Evolutionary conservation across 345 rosid genomes (phyloP).

Genomic region (rapeseed (Brassica napus)): DNA sequence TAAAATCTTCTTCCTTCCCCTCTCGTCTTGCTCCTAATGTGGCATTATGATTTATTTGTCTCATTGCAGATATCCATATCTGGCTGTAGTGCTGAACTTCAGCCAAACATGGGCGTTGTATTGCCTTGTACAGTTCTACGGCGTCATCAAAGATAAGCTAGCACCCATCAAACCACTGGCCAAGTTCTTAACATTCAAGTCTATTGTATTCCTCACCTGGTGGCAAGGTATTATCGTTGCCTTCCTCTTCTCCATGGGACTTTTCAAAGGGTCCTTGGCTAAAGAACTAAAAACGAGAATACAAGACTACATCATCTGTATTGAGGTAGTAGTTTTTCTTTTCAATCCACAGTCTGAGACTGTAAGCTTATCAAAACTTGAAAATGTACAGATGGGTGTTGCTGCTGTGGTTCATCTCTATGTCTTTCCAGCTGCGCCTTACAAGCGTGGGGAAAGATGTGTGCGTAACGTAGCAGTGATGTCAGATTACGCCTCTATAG

Average conservation of each 20-base stretch:
- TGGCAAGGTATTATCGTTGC: slow-evolving; percentile 98
- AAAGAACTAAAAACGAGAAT: slow-evolving; percentile 86
- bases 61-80: slow-evolving; percentile 83
- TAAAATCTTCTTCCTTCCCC: slow-evolving; percentile 27
- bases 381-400: slow-evolving; percentile 74
- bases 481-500: slow-evolving; percentile 90
- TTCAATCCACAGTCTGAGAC: background rate
- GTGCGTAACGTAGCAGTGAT: slow-evolving; percentile 97
- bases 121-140: slow-evolving; percentile 95
- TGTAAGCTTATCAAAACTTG: background rate
- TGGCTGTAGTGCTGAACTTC: slow-evolving; percentile 94
- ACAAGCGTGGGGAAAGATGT: slow-evolving; percentile 99
- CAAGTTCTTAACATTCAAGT: slow-evolving; percentile 91
- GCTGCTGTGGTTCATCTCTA: slow-evolving; percentile 94
- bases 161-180: slow-evolving; percentile 94
- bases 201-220: slow-evolving; percentile 98
- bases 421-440: slow-evolving; percentile 89
- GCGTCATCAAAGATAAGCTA: slow-evolving; percentile 80
- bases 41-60: background rate
- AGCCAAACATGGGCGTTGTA: slow-evolving; percentile 98
- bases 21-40: background rate
- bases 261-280: slow-evolving; percentile 79
- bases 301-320: slow-evolving; percentile 96
- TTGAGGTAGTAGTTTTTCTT: slow-evolving; percentile 55
- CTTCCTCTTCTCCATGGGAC: slow-evolving; percentile 88